phyloP scores from a whole-genome alignment of 441 rosid genomes.

The Metrosideros polymorpha region DNA sequence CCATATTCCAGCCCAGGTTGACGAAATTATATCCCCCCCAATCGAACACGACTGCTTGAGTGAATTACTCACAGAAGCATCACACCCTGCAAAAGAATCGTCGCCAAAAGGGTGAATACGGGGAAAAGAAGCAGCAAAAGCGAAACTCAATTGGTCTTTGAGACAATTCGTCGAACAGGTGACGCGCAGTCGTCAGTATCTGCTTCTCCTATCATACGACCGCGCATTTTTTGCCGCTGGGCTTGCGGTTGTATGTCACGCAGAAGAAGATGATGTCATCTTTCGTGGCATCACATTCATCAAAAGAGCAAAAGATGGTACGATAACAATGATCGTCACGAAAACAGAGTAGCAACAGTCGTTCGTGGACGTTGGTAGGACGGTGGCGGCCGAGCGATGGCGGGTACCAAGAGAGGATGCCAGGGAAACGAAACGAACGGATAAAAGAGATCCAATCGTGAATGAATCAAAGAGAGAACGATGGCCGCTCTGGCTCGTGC shows the following conservation, averaged over 20 bases:
- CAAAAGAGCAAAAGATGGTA: not conserved
- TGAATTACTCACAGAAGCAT: not conserved
- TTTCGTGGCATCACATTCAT: not conserved
- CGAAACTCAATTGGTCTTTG: not conserved
- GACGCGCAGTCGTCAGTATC: not conserved
- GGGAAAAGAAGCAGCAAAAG: not conserved
- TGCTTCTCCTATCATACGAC: not conserved
- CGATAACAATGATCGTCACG: not conserved
- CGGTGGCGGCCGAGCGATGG: not conserved
- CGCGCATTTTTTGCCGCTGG: not conserved
- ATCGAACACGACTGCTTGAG: not conserved
- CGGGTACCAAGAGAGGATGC: not conserved
- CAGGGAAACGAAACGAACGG: not conserved
- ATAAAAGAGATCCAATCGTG: not conserved
- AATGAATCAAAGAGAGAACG: not conserved
- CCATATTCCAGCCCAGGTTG: constrained; percentile 3
- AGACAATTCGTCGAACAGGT: not conserved
- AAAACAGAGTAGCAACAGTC: not conserved
- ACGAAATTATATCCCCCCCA: not conserved
- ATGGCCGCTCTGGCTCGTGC: not conserved
- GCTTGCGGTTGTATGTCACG: not conserved
- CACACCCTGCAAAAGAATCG: constrained; percentile 4
- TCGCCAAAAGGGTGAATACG: not conserved
- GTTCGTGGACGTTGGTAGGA: not conserved
- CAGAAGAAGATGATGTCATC: not conserved